These are phyloP conservation scores for Exophiala sideris DNA, from an alignment of 2,329 filamentous ascomycete genomes.

Conservation along the genomic window DNA sequence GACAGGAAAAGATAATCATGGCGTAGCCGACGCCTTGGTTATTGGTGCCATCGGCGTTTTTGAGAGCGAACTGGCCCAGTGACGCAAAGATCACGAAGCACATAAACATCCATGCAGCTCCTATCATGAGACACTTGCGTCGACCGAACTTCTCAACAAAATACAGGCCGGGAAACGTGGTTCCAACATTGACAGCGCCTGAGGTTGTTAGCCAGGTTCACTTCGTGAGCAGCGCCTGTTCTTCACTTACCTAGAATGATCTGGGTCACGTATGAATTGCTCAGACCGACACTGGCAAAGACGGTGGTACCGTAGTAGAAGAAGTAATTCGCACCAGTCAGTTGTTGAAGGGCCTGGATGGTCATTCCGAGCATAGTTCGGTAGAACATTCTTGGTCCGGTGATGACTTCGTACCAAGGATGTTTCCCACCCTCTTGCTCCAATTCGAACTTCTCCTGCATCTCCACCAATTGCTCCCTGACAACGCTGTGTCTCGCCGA, in stretches of 20 bases:
- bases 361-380: slow-evolving; percentile 40
- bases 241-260: slow-evolving; percentile 54
- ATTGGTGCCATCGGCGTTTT: slow-evolving; percentile 37
- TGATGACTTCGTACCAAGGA: slow-evolving; percentile 38
- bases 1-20: slow-evolving; percentile 67
- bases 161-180: slow-evolving; percentile 66
- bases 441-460: slow-evolving; percentile 54
- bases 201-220: slow-evolving; percentile 51
- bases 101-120: slow-evolving; percentile 65
- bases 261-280: slow-evolving; percentile 64
- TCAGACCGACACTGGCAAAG: slow-evolving; percentile 63
- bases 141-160: slow-evolving; percentile 68
- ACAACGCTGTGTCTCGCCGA: slow-evolving; percentile 52
- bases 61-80: slow-evolving; percentile 33
- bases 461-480: slow-evolving; percentile 52
- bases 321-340: slow-evolving; percentile 46
- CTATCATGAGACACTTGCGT: slow-evolving; percentile 64
- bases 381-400: slow-evolving; percentile 42
- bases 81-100: slow-evolving; percentile 54
- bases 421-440: slow-evolving; percentile 42
- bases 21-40: slow-evolving; percentile 55
- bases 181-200: slow-evolving; percentile 64
- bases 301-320: slow-evolving; percentile 63
- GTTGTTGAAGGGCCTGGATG: slow-evolving; percentile 44
- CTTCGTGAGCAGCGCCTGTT: slow-evolving; percentile 44